Conservation (phyloP, 208 protist genomes). For the Wallacemonas rigidus region DNA sequence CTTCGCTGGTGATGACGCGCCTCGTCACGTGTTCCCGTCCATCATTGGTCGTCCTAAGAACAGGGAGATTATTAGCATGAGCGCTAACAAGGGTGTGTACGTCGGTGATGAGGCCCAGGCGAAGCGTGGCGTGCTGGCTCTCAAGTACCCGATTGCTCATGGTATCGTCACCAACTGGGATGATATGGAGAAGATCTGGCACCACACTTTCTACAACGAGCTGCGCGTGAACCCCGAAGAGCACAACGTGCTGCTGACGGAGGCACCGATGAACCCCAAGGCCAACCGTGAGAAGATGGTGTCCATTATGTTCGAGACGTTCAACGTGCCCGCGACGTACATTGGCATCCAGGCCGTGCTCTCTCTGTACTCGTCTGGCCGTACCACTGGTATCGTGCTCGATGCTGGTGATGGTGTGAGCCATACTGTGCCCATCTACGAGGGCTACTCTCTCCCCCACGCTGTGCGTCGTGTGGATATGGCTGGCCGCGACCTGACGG, state of each 20-base stretch:
- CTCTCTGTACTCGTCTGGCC: conserved; percentile 92
- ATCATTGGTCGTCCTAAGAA: conserved; percentile 96
- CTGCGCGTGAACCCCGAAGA: conserved; percentile 97
- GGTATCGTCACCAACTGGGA: conserved; percentile 98
- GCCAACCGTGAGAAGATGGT: conserved; percentile 95
- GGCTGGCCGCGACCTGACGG: conserved; percentile 94
- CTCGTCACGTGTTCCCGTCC: conserved; percentile 95
- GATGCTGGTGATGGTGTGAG: conserved; percentile 94
- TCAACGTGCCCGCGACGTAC: conserved; percentile 90
- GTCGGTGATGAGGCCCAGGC: conserved; percentile 95
- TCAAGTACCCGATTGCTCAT: conserved; percentile 96
- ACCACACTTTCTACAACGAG: conserved; percentile 99
- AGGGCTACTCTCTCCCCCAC: conserved; percentile 91
- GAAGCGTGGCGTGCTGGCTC: conserved; percentile 93
- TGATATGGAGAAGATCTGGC: conserved; percentile 98
- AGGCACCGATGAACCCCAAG: conserved; percentile 93
- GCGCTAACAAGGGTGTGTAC: conserved; percentile 94
- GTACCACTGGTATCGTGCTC: conserved; percentile 93
- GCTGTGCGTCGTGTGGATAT: conserved; percentile 89
- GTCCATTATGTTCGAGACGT: conserved; percentile 95
- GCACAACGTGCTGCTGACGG: conserved; percentile 95
- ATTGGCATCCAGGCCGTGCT: conserved; percentile 97
- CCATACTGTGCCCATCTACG: conserved; percentile 94
- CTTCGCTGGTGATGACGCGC: conserved; percentile 97
- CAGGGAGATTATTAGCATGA: conserved; percentile 94